phyloP scores from a whole-genome alignment of 1,139 yeast species.

The Geotrichum aggregatum region DNA sequence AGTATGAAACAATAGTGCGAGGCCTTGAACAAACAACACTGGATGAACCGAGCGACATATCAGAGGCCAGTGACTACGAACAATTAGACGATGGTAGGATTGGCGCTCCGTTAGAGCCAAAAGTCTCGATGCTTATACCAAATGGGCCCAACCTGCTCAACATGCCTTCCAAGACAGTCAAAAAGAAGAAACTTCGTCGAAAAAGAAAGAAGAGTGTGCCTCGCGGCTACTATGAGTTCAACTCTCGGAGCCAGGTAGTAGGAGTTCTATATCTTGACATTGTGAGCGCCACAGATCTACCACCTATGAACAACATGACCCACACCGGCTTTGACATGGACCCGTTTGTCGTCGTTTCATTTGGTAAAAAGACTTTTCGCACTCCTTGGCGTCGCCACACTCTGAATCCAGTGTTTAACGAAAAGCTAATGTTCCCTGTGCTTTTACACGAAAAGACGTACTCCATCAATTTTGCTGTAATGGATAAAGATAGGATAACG shows the following conservation, averaged over 20 bases:
- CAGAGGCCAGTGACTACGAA: slow-evolving; percentile 14
- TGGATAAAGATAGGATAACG: slow-evolving; percentile 81
- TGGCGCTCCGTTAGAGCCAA: slow-evolving; percentile 11
- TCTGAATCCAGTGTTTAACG: slow-evolving; percentile 76
- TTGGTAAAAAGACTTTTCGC: slow-evolving; percentile 82
- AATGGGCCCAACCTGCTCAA: slow-evolving; percentile 13
- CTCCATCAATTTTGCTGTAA: slow-evolving; percentile 63
- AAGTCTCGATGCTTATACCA: slow-evolving; percentile 13
- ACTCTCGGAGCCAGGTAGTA: slow-evolving; percentile 45
- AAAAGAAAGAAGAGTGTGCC: slow-evolving; percentile 3
- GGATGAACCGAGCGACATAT: slow-evolving; percentile 4
- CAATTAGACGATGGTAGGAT: not conserved
- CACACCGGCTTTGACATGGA: slow-evolving; percentile 90
- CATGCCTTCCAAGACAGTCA: slow-evolving; percentile 10
- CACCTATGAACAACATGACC: slow-evolving; percentile 40
- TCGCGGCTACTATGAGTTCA: slow-evolving; percentile 35
- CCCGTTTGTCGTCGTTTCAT: slow-evolving; percentile 88
- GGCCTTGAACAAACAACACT: slow-evolving; percentile 2
- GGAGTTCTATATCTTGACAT: slow-evolving; percentile 81
- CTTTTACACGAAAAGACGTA: slow-evolving; percentile 60
- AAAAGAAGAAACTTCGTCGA: slow-evolving; percentile 8
- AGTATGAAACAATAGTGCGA: slow-evolving; percentile 10
- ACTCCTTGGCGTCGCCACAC: slow-evolving; percentile 85
- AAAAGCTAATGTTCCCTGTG: slow-evolving; percentile 74
- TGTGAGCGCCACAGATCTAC: slow-evolving; percentile 55